Evolutionary conservation across 768 basidiomycete species (phyloP).

Genomic region (Kwoniella newhampshirensis): DNA sequence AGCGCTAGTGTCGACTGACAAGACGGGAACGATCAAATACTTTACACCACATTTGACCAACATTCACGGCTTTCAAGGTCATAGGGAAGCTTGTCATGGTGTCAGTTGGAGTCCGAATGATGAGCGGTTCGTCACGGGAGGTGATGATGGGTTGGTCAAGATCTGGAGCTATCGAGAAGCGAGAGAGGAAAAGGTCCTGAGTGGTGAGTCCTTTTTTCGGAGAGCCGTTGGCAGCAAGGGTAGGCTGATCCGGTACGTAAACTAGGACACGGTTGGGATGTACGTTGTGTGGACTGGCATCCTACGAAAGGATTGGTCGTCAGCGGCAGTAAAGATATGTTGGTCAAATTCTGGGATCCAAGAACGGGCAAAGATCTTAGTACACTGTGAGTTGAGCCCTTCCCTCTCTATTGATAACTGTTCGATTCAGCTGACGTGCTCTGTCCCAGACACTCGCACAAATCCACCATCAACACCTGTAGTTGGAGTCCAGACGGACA

Average conservation of each 20-base stretch:
- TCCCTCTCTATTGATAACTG: neutral
- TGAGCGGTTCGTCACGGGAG: constrained; percentile 84
- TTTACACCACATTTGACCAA: constrained; percentile 99
- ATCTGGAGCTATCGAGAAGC: constrained; percentile 95
- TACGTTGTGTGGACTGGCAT: constrained; percentile 98
- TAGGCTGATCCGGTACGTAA: neutral
- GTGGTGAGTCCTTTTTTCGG: constrained; percentile 65
- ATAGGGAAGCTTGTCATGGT: constrained; percentile 89
- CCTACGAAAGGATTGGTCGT: constrained; percentile 92
- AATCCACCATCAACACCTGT: constrained; percentile 91
- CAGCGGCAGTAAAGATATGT: constrained; percentile 94
- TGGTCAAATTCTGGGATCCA: constrained; percentile 99
- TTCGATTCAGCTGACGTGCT: constrained; percentile 4
- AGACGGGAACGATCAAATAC: constrained; percentile 93
- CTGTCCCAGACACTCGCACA: constrained; percentile 77
- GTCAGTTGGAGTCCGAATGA: constrained; percentile 92
- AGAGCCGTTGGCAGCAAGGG: neutral
- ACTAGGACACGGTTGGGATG: constrained; percentile 97
- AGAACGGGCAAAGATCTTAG: constrained; percentile 85
- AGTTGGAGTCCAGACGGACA: constrained; percentile 95
- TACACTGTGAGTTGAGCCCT: constrained; percentile 66
- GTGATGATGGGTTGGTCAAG: constrained; percentile 90
- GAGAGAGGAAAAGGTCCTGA: constrained; percentile 79
- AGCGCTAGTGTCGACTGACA: constrained; percentile 89
- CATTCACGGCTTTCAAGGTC: constrained; percentile 86